Conservation (phyloP, 345 rosid genomes). For the Toxicodendron radicans region DNA sequence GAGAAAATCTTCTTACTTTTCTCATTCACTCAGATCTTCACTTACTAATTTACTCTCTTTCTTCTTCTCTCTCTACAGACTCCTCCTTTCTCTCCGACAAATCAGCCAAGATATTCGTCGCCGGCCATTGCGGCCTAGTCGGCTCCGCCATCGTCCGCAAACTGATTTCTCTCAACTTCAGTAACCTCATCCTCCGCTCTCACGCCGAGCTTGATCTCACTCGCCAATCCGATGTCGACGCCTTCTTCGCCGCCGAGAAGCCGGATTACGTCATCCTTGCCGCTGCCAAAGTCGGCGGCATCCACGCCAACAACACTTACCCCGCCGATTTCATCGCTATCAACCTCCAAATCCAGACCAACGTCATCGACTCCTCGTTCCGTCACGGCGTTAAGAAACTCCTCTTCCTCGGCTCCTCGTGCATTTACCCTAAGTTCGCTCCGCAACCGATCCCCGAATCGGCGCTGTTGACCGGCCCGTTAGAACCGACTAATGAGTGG, state of each 20-base stretch:
- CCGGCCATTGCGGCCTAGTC: constrained; percentile 93
- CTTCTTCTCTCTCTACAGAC: constrained; percentile 3
- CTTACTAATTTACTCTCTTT: not conserved
- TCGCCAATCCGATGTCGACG: constrained; percentile 71
- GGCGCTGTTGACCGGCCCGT: constrained; percentile 74
- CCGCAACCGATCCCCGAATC: constrained; percentile 89
- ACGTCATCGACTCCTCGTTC: constrained; percentile 78
- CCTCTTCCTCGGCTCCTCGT: constrained; percentile 88
- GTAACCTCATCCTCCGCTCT: constrained; percentile 65
- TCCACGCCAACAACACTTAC: constrained; percentile 93
- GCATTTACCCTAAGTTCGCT: constrained; percentile 91
- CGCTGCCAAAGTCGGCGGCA: constrained; percentile 97
- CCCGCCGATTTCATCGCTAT: constrained; percentile 92
- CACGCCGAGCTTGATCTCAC: constrained; percentile 88
- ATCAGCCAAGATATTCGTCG: constrained; percentile 85
- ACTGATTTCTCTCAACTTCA: constrained; percentile 56
- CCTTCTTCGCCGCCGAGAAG: constrained; percentile 65
- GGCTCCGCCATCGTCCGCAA: constrained; percentile 90
- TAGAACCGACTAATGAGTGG: constrained; percentile 98
- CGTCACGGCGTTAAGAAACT: constrained; percentile 67
- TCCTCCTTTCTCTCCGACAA: constrained; percentile 53
- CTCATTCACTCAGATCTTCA: not conserved
- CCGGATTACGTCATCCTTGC: constrained; percentile 76
- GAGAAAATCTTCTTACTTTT: not conserved
- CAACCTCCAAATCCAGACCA: constrained; percentile 95